These are phyloP conservation scores for Lachancea mirantina DNA, from an alignment of 805 yeast genomes.

Conservation along the genomic window DNA sequence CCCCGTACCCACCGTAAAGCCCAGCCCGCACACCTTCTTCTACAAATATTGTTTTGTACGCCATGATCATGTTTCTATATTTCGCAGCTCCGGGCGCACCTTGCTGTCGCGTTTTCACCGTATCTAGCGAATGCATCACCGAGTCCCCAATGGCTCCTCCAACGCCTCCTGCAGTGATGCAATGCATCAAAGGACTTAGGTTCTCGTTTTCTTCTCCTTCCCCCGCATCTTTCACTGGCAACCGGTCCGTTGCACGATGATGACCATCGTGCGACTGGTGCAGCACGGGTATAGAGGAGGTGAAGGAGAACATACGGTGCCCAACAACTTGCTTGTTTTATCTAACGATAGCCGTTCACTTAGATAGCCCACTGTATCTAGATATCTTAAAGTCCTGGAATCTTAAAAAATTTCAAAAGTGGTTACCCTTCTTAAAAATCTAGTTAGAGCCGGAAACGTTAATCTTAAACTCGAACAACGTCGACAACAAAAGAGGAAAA, in stretches of 20 bases:
- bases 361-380: no score
- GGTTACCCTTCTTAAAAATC: no score
- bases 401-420: no score
- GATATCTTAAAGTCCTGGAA: no score
- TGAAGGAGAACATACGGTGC: slow-evolving; percentile 14
- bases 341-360: no score
- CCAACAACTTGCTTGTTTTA: neutral
- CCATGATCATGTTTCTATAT: slow-evolving; percentile 68
- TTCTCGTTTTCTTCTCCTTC: slow-evolving; percentile 6
- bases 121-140: slow-evolving; percentile 90
- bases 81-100: slow-evolving; percentile 66
- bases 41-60: slow-evolving; percentile 63
- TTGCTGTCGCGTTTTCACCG: slow-evolving; percentile 95
- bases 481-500: no score
- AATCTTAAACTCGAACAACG: no score
- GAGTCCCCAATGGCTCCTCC: slow-evolving; percentile 94
- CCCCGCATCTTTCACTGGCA: slow-evolving; percentile 12
- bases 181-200: slow-evolving; percentile 40
- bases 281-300: slow-evolving; percentile 21
- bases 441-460: no score
- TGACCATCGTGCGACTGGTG: slow-evolving; percentile 11
- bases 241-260: slow-evolving; percentile 8
- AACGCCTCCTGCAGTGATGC: slow-evolving; percentile 84
- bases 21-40: slow-evolving; percentile 87
- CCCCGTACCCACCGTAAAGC: slow-evolving; percentile 83